Evolutionary conservation across 2,329 filamentous ascomycete genomes (phyloP).

Genomic region (Colletotrichum liaoningense): DNA sequence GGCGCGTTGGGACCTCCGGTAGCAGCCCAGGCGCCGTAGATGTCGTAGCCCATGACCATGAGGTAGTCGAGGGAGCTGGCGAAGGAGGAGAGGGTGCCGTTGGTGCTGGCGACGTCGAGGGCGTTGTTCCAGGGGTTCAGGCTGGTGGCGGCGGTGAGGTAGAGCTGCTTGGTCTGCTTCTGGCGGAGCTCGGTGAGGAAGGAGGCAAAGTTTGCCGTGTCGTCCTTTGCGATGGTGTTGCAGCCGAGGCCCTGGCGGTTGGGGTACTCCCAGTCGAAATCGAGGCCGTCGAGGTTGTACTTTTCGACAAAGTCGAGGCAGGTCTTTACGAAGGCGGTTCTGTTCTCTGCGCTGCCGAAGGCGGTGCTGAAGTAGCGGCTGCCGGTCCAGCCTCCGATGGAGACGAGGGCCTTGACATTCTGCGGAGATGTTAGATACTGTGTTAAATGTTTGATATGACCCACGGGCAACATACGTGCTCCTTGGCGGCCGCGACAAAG

Average conservation of each 20-base stretch:
- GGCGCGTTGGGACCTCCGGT: constrained; percentile 31
- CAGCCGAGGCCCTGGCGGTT: constrained; percentile 34
- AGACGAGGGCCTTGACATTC: constrained; percentile 27
- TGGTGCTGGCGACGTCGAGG: neutral
- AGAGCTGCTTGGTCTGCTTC: constrained; percentile 33
- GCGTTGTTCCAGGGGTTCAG: constrained; percentile 28
- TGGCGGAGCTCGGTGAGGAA: constrained; percentile 32
- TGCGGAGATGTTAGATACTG: neutral
- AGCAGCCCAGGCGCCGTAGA: constrained; percentile 28
- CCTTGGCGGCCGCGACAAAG: constrained; percentile 15
- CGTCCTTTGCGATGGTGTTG: constrained; percentile 28
- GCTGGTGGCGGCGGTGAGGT: constrained; percentile 28
- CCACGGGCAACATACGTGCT: constrained; percentile 3
- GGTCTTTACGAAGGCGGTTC: constrained; percentile 38
- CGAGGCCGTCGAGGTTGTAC: constrained; percentile 37
- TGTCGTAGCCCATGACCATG: constrained; percentile 35
- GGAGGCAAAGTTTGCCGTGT: constrained; percentile 29
- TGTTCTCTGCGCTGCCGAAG: constrained; percentile 35
- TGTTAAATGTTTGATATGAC: too few relatives aligned
- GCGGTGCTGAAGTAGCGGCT: constrained; percentile 26
- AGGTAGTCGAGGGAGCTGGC: constrained; percentile 26
- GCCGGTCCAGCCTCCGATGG: constrained; percentile 33
- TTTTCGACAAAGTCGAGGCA: constrained; percentile 36
- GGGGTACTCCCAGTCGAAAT: constrained; percentile 40
- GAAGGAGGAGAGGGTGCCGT: constrained; percentile 23